Conservation (phyloP, 371 early-diverging fungal genomes). For the Saksenaea oblongispora region DNA sequence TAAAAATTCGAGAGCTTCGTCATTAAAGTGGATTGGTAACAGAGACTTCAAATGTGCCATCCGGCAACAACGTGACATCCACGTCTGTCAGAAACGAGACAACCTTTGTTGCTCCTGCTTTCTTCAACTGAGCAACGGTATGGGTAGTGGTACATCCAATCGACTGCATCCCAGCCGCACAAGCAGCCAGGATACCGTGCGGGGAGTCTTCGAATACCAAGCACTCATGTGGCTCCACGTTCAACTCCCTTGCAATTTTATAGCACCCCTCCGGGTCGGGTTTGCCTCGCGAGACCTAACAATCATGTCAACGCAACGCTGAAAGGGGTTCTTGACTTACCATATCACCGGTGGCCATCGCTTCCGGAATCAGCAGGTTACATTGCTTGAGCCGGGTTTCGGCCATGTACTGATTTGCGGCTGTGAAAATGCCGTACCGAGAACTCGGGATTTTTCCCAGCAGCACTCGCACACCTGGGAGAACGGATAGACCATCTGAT, state of each 20-base stretch:
- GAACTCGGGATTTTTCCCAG: constrained; percentile 23
- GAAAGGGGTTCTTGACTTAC: constrained; percentile 9
- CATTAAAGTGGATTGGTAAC: constrained; percentile 10
- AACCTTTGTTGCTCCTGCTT: constrained; percentile 59
- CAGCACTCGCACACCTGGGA: constrained; percentile 33
- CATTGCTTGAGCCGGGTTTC: constrained; percentile 35
- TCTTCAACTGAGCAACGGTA: constrained; percentile 51
- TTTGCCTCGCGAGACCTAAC: constrained; percentile 55
- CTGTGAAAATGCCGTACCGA: constrained; percentile 43
- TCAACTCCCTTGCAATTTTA: constrained; percentile 46
- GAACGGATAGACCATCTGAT: constrained; percentile 34
- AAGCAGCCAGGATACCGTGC: constrained; percentile 59
- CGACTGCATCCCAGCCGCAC: constrained; percentile 56
- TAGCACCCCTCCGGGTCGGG: constrained; percentile 71
- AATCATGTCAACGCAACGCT: background rate
- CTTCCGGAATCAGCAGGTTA: constrained; percentile 26
- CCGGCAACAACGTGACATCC: constrained; percentile 28
- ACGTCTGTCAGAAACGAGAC: constrained; percentile 55
- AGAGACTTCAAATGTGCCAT: constrained; percentile 44
- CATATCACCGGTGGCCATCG: constrained; percentile 43
- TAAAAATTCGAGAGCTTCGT: background rate
- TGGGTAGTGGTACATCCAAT: constrained; percentile 66
- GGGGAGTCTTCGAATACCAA: constrained; percentile 78
- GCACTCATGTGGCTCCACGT: constrained; percentile 50
- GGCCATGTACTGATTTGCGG: constrained; percentile 39